Evolutionary conservation across 1,284 basidiomycete species (phyloP), one percentile per base, ranked within the genome.

Genomic region (Heterobasidion occidentale): DNA sequence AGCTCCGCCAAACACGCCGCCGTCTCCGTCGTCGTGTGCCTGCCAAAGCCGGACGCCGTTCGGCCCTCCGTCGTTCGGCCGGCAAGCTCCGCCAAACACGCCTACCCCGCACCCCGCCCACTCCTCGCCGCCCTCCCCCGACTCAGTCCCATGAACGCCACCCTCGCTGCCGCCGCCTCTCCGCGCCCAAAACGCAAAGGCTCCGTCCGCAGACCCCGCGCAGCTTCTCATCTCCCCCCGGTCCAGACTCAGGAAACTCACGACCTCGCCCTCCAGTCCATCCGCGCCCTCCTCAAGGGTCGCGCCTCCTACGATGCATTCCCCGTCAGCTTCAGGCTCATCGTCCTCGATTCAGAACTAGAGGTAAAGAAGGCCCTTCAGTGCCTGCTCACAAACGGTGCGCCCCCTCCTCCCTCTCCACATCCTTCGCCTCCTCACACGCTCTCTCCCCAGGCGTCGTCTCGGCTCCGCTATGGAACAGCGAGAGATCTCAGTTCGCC

Each of bases 401-500:
- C 56, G 77, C 70, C 52, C 49, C 17, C 51, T n/a, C 44, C 17
- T 44, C 36, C 42, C n/a, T 49, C 35, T 27, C 57, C 17, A 11
- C 38, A 11, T 42, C n/a, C 7, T 2, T 55, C 12, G 35, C 38
- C 54, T 53, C 35, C 35, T 52, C 53, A 36, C 50, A 57, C 44
- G 55, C 52, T 33, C 33, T 20, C 27, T 8, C 34, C 20, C 33
- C 65, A 96, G 94, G 94, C 60, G 94, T 99, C 56, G 96, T 99
- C 6, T 98, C 96, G 5, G 97, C 97, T 3, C 96, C 97, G 3
- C 77, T 99, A n/a, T 99, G 96, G 92, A 94, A 96, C 75, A 94
- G 92, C 68, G 88, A 92, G 59, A 85, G 82, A 59, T 94, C 92
- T 1, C 83, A 79, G 54, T 98, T 98, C 65, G 92, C 92, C 3